Conservation (phyloP, 768 basidiomycete genomes). For the Amanita rubescens region DNA sequence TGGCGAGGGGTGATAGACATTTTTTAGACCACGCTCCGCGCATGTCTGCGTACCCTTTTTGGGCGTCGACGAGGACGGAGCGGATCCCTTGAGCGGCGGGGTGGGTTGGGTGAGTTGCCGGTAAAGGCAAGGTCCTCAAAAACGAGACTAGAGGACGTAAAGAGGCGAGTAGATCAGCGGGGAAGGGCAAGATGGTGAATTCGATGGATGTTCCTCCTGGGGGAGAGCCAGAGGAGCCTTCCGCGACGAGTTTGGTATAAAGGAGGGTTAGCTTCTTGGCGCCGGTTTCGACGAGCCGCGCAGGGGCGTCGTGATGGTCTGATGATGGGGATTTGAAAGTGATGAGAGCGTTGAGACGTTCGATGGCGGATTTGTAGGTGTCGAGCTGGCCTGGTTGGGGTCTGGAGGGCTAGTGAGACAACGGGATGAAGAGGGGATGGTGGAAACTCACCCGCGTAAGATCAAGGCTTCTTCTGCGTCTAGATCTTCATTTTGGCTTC, state of each 20-base stretch:
- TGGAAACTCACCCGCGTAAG: constrained; percentile 66
- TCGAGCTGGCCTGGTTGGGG: too few relatives aligned
- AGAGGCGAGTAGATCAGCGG: constrained; percentile 40
- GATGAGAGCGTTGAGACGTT: too few relatives aligned
- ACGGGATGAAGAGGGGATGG: constrained; percentile 38
- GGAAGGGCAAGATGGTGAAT: constrained; percentile 47
- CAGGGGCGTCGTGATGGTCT: too few relatives aligned
- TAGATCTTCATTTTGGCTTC: too few relatives aligned
- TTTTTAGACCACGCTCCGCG: constrained; percentile 72
- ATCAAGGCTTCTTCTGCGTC: constrained; percentile 79
- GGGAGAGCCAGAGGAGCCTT: too few relatives aligned
- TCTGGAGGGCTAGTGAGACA: too few relatives aligned
- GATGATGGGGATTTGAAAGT: too few relatives aligned
- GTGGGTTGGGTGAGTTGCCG: constrained; percentile 78
- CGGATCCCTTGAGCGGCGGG: constrained; percentile 63
- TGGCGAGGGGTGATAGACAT: constrained; percentile 65
- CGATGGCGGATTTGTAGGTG: too few relatives aligned
- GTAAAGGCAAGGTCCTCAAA: constrained; percentile 65
- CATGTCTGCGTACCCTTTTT: constrained; percentile 82
- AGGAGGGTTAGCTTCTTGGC: too few relatives aligned
- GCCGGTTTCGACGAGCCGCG: too few relatives aligned
- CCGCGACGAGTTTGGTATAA: too few relatives aligned
- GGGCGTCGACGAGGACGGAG: constrained; percentile 64
- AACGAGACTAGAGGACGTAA: constrained; percentile 61
- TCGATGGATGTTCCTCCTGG: too few relatives aligned